Percentiles rank a stretch among this genome's conserved stretches.
phyloP scores from a whole-genome alignment of 169 alveolate genomes.

The Eimeria falciformis region DNA sequence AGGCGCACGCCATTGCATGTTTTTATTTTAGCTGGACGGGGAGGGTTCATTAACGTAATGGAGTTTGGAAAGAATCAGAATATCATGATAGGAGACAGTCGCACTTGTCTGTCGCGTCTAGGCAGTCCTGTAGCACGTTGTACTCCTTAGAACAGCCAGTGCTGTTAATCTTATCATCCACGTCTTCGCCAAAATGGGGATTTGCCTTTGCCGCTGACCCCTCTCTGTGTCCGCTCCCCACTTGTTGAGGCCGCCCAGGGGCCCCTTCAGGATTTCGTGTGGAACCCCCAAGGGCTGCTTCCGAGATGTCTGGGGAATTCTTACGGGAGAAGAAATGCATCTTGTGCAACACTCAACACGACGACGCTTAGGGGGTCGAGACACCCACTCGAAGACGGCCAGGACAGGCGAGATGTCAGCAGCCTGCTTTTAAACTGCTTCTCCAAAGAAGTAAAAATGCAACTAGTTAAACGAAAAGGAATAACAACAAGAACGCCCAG shows the following conservation, averaged over 20 bases:
- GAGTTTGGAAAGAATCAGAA: background rate
- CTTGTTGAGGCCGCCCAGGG: background rate
- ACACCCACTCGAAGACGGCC: too few species aligned
- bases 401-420: too few species aligned
- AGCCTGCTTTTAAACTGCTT: too few species aligned
- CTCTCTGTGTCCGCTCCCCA: background rate
- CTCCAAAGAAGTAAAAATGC: too few species aligned
- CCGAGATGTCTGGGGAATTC: background rate
- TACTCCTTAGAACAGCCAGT: constrained; percentile 62
- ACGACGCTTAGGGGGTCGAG: too few species aligned
- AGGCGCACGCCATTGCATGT: too few species aligned
- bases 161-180: constrained; percentile 52
- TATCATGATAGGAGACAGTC: background rate
- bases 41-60: too few species aligned
- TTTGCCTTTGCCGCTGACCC: background rate
- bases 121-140: constrained; percentile 48
- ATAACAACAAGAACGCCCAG: too few species aligned
- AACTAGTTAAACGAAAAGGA: too few species aligned
- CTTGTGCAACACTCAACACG: too few species aligned
- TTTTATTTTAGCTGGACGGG: too few species aligned
- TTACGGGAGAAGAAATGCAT: background rate
- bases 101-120: constrained; percentile 62
- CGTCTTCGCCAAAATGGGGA: constrained; percentile 59
- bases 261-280: background rate
- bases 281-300: background rate